Conservation (phyloP, 2,329 filamentous ascomycete genomes). For the Emmonsiellopsis sp. region DNA sequence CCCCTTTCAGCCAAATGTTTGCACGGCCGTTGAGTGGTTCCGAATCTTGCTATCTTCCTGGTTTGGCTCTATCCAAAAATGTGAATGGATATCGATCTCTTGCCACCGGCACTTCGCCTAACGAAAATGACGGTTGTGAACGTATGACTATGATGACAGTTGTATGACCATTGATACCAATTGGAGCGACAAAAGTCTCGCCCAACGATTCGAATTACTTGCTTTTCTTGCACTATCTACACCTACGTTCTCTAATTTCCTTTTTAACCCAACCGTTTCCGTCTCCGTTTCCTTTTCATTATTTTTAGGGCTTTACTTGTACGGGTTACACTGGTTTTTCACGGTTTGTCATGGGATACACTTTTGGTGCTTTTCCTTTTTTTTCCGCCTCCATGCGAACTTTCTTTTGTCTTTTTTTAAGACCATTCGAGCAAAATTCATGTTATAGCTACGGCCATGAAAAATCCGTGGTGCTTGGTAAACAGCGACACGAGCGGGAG, state of each 20-base stretch:
- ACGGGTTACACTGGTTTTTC: background rate
- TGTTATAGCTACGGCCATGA: too few species aligned
- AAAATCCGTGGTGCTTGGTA: conserved; percentile 1
- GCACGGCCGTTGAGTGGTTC: conserved; percentile 29
- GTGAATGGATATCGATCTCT: conserved; percentile 1
- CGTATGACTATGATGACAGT: conserved; percentile 7
- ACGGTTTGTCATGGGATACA: background rate
- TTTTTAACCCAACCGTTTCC: background rate
- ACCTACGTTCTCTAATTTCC: background rate
- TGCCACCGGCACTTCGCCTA: background rate
- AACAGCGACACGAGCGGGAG: conserved; percentile 1
- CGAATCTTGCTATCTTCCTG: conserved; percentile 5
- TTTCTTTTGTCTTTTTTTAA: too few species aligned
- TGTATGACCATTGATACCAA: conserved; percentile 1
- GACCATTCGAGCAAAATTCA: too few species aligned
- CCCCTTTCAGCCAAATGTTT: conserved; percentile 42
- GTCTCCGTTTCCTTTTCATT: background rate
- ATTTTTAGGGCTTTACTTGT: background rate
- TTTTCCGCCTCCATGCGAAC: background rate
- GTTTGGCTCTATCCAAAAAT: background rate
- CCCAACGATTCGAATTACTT: background rate
- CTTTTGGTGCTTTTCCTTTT: background rate
- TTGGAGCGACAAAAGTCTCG: background rate
- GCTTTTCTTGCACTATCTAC: background rate
- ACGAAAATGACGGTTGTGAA: conserved; percentile 10